Evolutionary conservation across 495 filamentous ascomycete species (phyloP), one percentile per base, ranked within the genome.

Genomic region (Talaromyces adpressus): DNA sequence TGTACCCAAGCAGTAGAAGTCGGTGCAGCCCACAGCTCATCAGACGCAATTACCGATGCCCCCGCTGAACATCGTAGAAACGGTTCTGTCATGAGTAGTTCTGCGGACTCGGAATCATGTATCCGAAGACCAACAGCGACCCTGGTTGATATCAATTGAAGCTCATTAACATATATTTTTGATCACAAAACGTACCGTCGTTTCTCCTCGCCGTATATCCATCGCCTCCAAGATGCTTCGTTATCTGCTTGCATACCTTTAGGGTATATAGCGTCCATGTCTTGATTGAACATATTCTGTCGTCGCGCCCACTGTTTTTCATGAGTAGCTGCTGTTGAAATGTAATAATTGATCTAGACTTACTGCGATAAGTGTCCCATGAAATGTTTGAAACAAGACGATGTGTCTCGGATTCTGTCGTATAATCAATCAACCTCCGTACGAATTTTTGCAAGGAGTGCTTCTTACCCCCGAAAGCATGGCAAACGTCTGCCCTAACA

Each of bases 401-500:
- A 75, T 65, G 59, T 67, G 61, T 51, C 65, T 73, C 3, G 73
- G 65, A 36, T 59, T 59, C 57, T 59, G 30, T 22, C 23, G 16
- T 59, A 39, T n/a, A 9, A 6, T 32, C 27, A 59, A 6, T 18
- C n/a, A 36, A 6, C 18, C 12, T 27, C 2, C 2, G 27, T 27
- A 27, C 27, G 27, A 27, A 4, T 27, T 27, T 27, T 4, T 27
- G 27, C 27, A 27, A 27, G 27, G 27, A 27, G 27, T 4, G 27
- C 27, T 27, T 27, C 27, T 27, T 22, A 67, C 45, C 3, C 75
- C 73, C 0, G 75, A 72, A 27, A 78, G 69, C 16, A 77, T 70
- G 18, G 69, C 75, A 63, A 73, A 78, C 0, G 74, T 77, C 53
- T 78, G 75, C 7, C 75, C 74, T 0, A 78, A 51, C 39, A 76